Base-by-base conservation (phyloP, 352 stramenopile species). In the Globisporangium splendens region DNA sequence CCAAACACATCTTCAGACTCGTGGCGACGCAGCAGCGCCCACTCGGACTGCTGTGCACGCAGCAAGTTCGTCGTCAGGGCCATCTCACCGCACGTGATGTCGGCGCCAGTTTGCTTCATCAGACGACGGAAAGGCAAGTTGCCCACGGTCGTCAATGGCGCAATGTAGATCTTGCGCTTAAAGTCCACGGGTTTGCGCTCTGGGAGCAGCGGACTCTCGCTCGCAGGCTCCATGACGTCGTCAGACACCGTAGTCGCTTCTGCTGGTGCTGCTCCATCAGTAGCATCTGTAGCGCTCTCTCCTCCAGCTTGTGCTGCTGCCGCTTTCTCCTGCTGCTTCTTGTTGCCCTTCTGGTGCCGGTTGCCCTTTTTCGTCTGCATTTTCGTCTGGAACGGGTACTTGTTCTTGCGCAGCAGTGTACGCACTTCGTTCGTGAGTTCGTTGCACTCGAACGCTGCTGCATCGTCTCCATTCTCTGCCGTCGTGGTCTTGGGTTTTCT, bases 31-130 rank as follows among this genome's bases (percentile, higher is more conserved):
- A 99, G 66, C 47, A 99, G 72, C 8, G 97, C 96, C 97, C 96
- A 99, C 75, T 99, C 98, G 8, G 89, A 97, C 53, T 91, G 69
- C 69, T 95, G 95, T 3, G 96, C 97, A 52, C 97, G 84, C 18
- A 99, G 75, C 41, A 99, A 59, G 63, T 98, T 97, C 10, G 91
- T 91, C n/a, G 86, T 78, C 65, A 99, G 88, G 6, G 90, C 88
- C 97, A 99, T 99, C 72, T 99, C 98, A 47, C 96, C 97, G 65
- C 95, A 99, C 31, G 98, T 99, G 65, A 99, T 99, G 69, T 99
- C 98, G 24, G 98, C 98, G 44, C 97, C 97, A 35, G 93, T 97
- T 50, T 98, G 79, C 80, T 99, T 99, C 73, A 99, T 80, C 47
- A 99, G 82, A 6, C 97, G 85, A 49, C 97, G 92, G 78, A 99